Conservation (phyloP, 2,329 filamentous ascomycete genomes). For the Plenodomus tracheiphilus region DNA sequence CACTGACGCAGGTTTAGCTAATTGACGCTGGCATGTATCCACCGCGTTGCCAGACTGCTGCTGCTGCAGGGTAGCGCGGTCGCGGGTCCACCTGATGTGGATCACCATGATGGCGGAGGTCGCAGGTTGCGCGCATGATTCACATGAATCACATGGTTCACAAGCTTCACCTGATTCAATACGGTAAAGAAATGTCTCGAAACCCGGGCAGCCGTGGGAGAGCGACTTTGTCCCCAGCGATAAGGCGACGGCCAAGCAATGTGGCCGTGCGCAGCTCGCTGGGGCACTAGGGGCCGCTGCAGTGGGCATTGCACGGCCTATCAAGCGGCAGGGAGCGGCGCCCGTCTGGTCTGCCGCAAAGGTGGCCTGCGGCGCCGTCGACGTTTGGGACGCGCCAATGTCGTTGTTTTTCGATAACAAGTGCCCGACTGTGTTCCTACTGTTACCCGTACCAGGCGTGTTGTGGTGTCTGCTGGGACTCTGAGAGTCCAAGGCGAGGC, state of each 20-base stretch:
- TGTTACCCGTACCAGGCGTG: no score
- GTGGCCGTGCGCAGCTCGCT: slow-evolving; percentile 29
- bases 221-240: slow-evolving; percentile 28
- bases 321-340: slow-evolving; percentile 9
- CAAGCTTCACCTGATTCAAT: no score
- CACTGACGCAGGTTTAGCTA: slow-evolving; percentile 15
- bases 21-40: background rate
- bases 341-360: slow-evolving; percentile 15
- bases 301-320: slow-evolving; percentile 15
- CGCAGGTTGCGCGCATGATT: slow-evolving; percentile 19
- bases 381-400: background rate
- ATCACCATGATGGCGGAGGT: slow-evolving; percentile 24
- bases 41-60: slow-evolving; percentile 1
- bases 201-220: slow-evolving; percentile 18
- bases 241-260: slow-evolving; percentile 32
- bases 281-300: slow-evolving; percentile 7
- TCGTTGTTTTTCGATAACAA: no score
- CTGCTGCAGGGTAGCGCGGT: background rate
- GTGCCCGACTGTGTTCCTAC: no score
- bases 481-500: no score
- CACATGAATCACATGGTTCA: no score
- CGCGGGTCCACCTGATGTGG: slow-evolving; percentile 14
- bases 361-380: slow-evolving; percentile 10
- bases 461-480: no score
- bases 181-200: slow-evolving; percentile 23